Evolutionary conservation across 2,329 filamentous ascomycete species (phyloP).

Genomic region (Beauveria varroae): DNA sequence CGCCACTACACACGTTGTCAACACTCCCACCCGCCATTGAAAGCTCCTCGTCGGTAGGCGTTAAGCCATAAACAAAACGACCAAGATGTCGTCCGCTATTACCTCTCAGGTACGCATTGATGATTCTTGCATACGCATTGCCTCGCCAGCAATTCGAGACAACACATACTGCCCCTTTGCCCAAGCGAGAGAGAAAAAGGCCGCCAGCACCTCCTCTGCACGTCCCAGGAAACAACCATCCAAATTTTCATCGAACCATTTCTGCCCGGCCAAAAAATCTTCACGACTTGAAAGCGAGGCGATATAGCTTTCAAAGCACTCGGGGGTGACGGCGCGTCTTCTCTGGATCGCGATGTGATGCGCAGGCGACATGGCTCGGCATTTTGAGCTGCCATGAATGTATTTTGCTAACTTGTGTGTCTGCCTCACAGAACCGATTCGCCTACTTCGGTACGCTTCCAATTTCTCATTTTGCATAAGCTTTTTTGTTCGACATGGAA

Average conservation of each 20-base stretch:
- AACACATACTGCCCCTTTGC: neutral
- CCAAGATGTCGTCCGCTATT: conserved; percentile 49
- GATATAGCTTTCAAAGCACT: neutral
- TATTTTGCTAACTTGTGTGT: conserved; percentile 13
- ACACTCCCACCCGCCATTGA: conserved; percentile 27
- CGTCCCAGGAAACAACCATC: neutral
- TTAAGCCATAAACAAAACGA: conserved; percentile 40
- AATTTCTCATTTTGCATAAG: conserved; percentile 14
- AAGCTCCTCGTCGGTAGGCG: conserved; percentile 36
- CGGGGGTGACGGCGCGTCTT: neutral
- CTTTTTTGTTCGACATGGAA: conserved; percentile 13
- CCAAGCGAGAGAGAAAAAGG: neutral
- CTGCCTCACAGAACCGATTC: conserved; percentile 71
- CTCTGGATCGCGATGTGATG: neutral
- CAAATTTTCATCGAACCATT: neutral
- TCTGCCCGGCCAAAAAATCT: neutral
- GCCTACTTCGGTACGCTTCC: conserved; percentile 84
- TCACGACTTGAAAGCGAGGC: neutral
- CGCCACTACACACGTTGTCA: conserved; percentile 23
- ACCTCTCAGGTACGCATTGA: conserved; percentile 47
- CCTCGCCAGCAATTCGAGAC: neutral
- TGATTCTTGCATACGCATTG: neutral
- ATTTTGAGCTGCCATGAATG: neutral
- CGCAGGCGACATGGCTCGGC: neutral
- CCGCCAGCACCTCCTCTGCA: neutral